A percentile compares a stretch with the other conserved stretches of the same genome.
These are phyloP conservation scores for Aurifilum marmelostoma DNA, from an alignment of 2,329 filamentous ascomycete genomes.

Conservation along the genomic window DNA sequence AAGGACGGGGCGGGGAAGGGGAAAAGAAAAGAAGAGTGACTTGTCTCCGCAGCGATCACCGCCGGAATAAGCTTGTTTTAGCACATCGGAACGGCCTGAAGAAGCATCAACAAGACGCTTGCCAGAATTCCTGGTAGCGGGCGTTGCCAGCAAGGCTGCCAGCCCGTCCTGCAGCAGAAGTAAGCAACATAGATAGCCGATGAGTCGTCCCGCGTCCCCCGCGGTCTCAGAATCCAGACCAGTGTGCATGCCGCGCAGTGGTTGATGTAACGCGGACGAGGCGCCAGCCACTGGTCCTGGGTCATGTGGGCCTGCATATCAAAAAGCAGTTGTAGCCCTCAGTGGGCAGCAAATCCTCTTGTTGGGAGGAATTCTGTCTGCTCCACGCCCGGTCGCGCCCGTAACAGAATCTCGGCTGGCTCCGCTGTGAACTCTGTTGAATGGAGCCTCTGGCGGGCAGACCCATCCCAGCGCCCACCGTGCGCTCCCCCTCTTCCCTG, in stretches of 20 bases:
- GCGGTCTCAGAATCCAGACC: neutral
- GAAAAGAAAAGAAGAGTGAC: neutral
- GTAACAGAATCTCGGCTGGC: conserved; percentile 1
- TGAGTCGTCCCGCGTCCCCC: conserved; percentile 8
- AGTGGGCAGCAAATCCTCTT: too few species aligned
- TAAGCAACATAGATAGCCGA: neutral
- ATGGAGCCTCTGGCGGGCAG: neutral
- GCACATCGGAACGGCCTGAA: neutral
- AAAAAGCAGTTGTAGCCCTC: neutral
- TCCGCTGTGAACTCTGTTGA: conserved; percentile 9
- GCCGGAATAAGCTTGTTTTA: conserved; percentile 23
- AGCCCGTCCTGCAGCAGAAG: neutral
- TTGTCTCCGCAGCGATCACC: conserved; percentile 11
- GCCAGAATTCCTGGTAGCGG: neutral
- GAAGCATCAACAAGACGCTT: neutral
- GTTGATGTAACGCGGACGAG: conserved; percentile 8
- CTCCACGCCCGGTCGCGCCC: neutral
- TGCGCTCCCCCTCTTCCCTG: neutral
- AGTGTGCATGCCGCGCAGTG: conserved; percentile 13
- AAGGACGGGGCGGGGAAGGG: neutral
- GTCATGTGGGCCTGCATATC: neutral
- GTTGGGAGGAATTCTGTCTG: too few species aligned
- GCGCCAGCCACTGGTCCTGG: neutral
- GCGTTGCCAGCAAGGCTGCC: neutral
- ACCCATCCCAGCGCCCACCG: neutral